Base-by-base conservation (phyloP, 2,329 filamentous ascomycete species). In the Trichoderma arundinaceum region DNA sequence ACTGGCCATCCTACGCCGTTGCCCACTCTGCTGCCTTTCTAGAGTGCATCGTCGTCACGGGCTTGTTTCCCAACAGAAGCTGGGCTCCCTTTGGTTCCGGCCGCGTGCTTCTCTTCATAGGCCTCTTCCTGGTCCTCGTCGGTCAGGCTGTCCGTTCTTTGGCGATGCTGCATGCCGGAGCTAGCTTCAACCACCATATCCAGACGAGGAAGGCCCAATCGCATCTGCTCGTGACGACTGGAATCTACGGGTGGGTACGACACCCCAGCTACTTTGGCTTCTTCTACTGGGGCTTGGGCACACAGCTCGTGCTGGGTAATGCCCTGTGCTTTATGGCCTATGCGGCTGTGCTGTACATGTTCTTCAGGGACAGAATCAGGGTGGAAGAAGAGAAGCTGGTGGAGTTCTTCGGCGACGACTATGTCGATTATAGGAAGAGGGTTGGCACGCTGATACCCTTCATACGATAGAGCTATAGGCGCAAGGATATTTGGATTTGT, bases 261-360 rank as follows among this genome's bases (percentile, higher is more conserved):
- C 95, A 99, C 77, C 95, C 95, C 12, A 91, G 90, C 66, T 99
- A 99, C 79, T 97, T 98, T 80, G 95, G 94, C 3, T 99, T 97
- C 81, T 99, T 97, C 78, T 98, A 93, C 88, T 99, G 94, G 94
- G 92, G 92, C 0, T 74, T 98, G n/a, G 95, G 95, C 5, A 97
- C 94, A 12, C 95, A 99, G 82, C 74, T 98, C 49, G 87, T 96
- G 63, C 83, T 97, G 69, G 94, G 94, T 17, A 99, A 99, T 78
- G 79, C 85, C 8, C 70, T 96, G 2, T 96, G 92, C 75, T 87
- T 96, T 65, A 70, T 89, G 7, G 90, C 79, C 1, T 98, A 96
- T 80, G 79, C 86, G 0, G 76, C 84, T 7, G 90, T 96, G 15
- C 77, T 99, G 70, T 97, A 92, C 92, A 83, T 81, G 67, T 99